Conservation (phyloP, 1,284 basidiomycete genomes). For the Trichosporon coremiiforme region DNA sequence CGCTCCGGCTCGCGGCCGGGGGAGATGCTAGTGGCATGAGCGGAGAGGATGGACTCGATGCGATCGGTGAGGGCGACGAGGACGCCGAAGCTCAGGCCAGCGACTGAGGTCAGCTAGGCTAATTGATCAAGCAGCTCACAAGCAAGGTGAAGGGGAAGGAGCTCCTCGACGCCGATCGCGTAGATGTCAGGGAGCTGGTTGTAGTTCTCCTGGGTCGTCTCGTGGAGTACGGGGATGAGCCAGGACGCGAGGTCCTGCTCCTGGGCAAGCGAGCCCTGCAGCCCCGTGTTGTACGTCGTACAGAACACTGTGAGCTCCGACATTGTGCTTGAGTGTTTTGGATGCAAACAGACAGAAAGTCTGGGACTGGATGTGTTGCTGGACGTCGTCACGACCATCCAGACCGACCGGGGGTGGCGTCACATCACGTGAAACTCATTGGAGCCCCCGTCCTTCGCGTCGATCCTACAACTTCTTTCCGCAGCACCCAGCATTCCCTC, state of each 20-base stretch:
- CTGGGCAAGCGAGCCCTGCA: slow-evolving; percentile 53
- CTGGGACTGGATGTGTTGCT: not conserved
- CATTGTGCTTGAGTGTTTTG: slow-evolving; percentile 32
- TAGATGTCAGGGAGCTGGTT: slow-evolving; percentile 70
- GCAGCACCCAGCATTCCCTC: not conserved
- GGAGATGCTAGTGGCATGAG: slow-evolving; percentile 49
- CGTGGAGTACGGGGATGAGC: slow-evolving; percentile 54
- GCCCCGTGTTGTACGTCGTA: slow-evolving; percentile 56
- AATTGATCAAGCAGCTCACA: slow-evolving; percentile 44
- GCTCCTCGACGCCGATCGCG: slow-evolving; percentile 94
- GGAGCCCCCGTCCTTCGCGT: not conserved
- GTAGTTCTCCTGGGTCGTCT: slow-evolving; percentile 35
- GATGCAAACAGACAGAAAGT: not conserved
- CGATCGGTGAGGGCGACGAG: slow-evolving; percentile 46
- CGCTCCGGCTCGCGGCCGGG: slow-evolving; percentile 36
- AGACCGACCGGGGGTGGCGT: slow-evolving; percentile 7
- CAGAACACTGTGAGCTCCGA: slow-evolving; percentile 51
- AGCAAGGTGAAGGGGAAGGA: slow-evolving; percentile 63
- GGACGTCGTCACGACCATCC: not conserved
- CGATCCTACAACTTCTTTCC: not conserved
- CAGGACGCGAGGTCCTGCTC: slow-evolving; percentile 53
- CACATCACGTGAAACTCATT: slow-evolving; percentile 11
- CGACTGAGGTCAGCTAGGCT: slow-evolving; percentile 37
- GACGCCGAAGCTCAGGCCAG: slow-evolving; percentile 44
- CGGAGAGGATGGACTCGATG: slow-evolving; percentile 50